Conservation (phyloP, 257 asterid species). For the Ilex asprella region DNA sequence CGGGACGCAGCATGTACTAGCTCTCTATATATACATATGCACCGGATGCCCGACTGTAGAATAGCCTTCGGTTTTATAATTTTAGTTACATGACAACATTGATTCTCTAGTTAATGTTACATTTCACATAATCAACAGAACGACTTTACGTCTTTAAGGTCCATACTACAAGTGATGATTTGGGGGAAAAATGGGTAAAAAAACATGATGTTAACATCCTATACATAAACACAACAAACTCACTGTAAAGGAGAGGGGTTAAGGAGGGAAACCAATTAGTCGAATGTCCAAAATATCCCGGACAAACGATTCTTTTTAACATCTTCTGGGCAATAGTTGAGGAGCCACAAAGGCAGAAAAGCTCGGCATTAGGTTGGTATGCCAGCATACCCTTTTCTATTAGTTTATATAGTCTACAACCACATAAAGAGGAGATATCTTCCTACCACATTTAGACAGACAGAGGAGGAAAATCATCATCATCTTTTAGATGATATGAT, state of each 20-base stretch:
- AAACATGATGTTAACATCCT: slow-evolving; percentile 6
- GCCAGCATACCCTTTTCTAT: neutral
- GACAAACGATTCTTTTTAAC: neutral
- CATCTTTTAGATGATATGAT: slow-evolving; percentile 67
- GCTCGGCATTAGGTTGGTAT: slow-evolving; percentile 31
- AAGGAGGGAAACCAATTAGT: slow-evolving; percentile 10
- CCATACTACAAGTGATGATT: neutral
- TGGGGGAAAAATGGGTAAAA: neutral
- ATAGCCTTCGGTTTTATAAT: too few species aligned
- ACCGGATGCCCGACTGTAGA: too few species aligned
- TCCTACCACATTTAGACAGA: slow-evolving; percentile 30
- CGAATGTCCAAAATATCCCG: slow-evolving; percentile 20
- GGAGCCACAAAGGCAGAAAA: slow-evolving; percentile 32
- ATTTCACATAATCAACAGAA: neutral
- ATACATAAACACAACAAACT: slow-evolving; percentile 8
- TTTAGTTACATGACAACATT: neutral
- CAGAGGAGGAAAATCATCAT: slow-evolving; percentile 79
- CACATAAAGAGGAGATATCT: neutral
- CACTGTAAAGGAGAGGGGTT: neutral
- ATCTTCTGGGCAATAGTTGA: neutral
- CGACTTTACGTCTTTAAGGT: neutral
- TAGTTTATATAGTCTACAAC: neutral
- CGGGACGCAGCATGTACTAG: too few species aligned
- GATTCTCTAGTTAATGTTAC: neutral
- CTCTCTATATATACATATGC: too few species aligned